Conservation (phyloP, 2,329 filamentous ascomycete species). For the Ophiosphaerella korrae region DNA sequence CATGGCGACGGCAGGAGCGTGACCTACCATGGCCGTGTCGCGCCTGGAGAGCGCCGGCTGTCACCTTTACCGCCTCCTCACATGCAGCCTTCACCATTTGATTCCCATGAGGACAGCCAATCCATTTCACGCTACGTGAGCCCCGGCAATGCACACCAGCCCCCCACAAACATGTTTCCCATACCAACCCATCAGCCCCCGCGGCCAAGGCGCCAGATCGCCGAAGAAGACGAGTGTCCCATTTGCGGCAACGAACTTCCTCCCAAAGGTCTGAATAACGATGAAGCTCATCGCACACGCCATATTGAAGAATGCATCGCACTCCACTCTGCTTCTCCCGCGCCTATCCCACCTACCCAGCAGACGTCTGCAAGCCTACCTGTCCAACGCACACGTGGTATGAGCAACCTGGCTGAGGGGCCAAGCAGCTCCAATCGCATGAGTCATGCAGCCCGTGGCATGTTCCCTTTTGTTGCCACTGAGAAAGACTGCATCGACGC, state of each 20-base stretch:
- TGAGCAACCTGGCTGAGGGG: slow-evolving; percentile 38
- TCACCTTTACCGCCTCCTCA: slow-evolving; percentile 25
- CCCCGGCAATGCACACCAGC: slow-evolving; percentile 11
- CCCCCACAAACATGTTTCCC: slow-evolving; percentile 22
- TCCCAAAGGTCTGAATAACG: slow-evolving; percentile 48
- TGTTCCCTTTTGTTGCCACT: slow-evolving; percentile 61
- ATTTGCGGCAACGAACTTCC: slow-evolving; percentile 76
- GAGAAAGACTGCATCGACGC: slow-evolving; percentile 68
- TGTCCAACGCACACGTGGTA: slow-evolving; percentile 37
- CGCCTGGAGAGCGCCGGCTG: slow-evolving; percentile 30
- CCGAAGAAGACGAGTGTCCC: slow-evolving; percentile 79
- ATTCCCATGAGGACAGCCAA: slow-evolving; percentile 12
- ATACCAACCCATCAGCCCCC: slow-evolving; percentile 23
- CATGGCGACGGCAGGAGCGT: slow-evolving; percentile 26
- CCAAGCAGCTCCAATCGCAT: slow-evolving; percentile 28
- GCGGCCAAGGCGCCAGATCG: slow-evolving; percentile 38
- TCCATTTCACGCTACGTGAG: slow-evolving; percentile 16
- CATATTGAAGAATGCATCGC: slow-evolving; percentile 53
- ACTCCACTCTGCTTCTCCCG: slow-evolving; percentile 32
- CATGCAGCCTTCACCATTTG: slow-evolving; percentile 14
- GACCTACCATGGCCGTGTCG: slow-evolving; percentile 30
- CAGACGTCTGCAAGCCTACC: slow-evolving; percentile 34
- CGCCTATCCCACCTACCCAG: slow-evolving; percentile 18
- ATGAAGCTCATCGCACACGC: slow-evolving; percentile 48
- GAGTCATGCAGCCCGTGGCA: slow-evolving; percentile 42